Conservation (phyloP, 768 basidiomycete genomes). For the Dacryopinax primogenitus region DNA sequence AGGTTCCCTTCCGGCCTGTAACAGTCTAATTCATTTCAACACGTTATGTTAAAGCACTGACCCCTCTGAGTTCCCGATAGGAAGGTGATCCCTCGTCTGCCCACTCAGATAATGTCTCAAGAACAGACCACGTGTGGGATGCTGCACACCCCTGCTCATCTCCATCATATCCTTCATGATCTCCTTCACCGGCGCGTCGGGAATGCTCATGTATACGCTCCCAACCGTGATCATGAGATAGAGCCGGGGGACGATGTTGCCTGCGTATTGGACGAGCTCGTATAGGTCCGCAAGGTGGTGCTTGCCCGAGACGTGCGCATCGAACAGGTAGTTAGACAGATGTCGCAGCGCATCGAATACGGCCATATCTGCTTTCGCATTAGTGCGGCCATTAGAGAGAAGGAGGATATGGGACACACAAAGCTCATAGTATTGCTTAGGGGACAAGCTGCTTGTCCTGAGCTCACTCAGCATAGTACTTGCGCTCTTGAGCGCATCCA, state of each 20-base stretch:
- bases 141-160: constrained; percentile 93
- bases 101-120: constrained; percentile 92
- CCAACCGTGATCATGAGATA: constrained; percentile 99
- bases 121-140: constrained; percentile 94
- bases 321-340: constrained; percentile 90
- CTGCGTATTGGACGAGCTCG: constrained; percentile 98
- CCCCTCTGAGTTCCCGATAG: constrained; percentile 74
- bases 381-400: background rate
- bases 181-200: constrained; percentile 94
- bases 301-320: constrained; percentile 79
- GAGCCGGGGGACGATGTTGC: constrained; percentile 84
- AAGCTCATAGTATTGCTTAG: constrained; percentile 97
- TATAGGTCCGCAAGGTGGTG: constrained; percentile 98
- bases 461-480: constrained; percentile 96
- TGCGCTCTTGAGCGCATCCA: constrained; percentile 96
- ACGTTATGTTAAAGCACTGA: constrained; percentile 26
- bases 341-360: constrained; percentile 94
- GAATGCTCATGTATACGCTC: constrained; percentile 96
- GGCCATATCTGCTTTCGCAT: constrained; percentile 67
- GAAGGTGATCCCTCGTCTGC: constrained; percentile 91
- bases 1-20: constrained; percentile 72
- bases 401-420: constrained; percentile 39
- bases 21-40: background rate
- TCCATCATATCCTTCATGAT: constrained; percentile 99
- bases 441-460: constrained; percentile 80